Evolutionary conservation across 2,329 filamentous ascomycete species (phyloP).

Genomic region (Beauveria pseudobassiana): DNA sequence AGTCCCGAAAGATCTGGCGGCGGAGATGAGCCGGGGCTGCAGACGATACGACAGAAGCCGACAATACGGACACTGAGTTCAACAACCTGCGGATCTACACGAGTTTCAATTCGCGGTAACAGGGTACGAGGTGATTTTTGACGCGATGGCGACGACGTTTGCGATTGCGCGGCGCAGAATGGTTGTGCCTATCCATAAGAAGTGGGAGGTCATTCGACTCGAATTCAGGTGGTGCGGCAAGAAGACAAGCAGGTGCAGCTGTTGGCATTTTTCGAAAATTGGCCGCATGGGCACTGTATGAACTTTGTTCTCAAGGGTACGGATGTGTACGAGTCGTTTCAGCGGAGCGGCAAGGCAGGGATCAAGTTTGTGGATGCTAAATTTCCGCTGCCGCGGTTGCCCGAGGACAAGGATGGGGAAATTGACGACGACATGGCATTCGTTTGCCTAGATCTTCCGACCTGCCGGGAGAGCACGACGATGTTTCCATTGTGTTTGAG

Average conservation of each 20-base stretch:
- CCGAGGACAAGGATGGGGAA: conserved; percentile 41
- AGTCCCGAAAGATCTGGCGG: conserved; percentile 52
- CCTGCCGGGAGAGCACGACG: conserved; percentile 86
- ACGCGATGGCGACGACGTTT: conserved; percentile 65
- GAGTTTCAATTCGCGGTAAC: conserved; percentile 72
- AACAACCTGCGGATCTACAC: conserved; percentile 63
- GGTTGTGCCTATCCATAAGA: conserved; percentile 90
- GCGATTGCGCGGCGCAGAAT: conserved; percentile 77
- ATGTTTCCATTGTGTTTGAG: conserved; percentile 81
- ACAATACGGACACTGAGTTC: conserved; percentile 70
- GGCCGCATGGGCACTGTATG: conserved; percentile 80
- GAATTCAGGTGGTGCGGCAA: conserved; percentile 67
- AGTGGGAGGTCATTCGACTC: conserved; percentile 84
- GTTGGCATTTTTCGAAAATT: conserved; percentile 81
- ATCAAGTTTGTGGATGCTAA: conserved; percentile 84
- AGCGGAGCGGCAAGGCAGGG: conserved; percentile 57
- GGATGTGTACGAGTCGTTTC: conserved; percentile 69
- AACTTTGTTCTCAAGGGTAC: conserved; percentile 80
- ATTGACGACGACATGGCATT: conserved; percentile 62
- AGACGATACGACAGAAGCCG: conserved; percentile 45
- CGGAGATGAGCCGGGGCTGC: conserved; percentile 57
- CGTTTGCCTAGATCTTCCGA: conserved; percentile 78
- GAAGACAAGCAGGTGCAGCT: conserved; percentile 71
- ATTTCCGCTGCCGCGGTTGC: conserved; percentile 68
- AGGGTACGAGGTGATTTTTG: conserved; percentile 69